Percentiles rank a stretch among this genome's conserved stretches.
Conservation (phyloP, 805 yeast species). For the Saturnispora sanitii region DNA sequence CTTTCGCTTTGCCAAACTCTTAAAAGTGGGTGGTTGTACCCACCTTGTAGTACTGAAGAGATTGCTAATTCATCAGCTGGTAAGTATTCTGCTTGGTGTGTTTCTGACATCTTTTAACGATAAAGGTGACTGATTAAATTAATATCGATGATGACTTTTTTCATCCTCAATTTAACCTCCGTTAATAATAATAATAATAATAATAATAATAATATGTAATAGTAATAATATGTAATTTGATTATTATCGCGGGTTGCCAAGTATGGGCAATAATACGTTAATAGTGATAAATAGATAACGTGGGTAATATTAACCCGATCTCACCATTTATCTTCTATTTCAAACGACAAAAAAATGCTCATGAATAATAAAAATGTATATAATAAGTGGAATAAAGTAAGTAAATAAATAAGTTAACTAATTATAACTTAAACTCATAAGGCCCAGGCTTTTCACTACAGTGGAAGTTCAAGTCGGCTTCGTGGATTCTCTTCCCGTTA, state of each 20-base stretch:
- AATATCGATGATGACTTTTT: not conserved
- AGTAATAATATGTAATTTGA: too few species aligned
- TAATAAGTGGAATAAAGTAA: not conserved
- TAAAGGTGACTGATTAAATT: not conserved
- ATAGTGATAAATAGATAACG: too few species aligned
- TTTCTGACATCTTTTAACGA: not conserved
- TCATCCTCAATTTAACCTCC: too few species aligned
- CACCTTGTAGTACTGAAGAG: slow-evolving; percentile 80
- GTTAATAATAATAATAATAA: too few species aligned
- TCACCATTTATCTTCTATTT: too few species aligned
- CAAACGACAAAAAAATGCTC: too few species aligned
- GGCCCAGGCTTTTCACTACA: slow-evolving; percentile 53
- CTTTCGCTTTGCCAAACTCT: slow-evolving; percentile 89
- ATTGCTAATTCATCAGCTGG: slow-evolving; percentile 49
- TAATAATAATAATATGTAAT: too few species aligned
- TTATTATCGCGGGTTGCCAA: too few species aligned
- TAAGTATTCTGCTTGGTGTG: slow-evolving; percentile 63
- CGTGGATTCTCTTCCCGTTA: slow-evolving; percentile 47
- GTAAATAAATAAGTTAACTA: not conserved
- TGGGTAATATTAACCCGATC: too few species aligned
- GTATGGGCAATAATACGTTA: too few species aligned
- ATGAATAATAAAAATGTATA: too few species aligned
- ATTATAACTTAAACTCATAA: slow-evolving; percentile 32
- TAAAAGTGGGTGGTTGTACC: slow-evolving; percentile 82
- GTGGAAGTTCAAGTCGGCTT: slow-evolving; percentile 36